Evolutionary conservation across 495 filamentous ascomycete species (phyloP).

Genomic region (Evansstolkia leycettana): DNA sequence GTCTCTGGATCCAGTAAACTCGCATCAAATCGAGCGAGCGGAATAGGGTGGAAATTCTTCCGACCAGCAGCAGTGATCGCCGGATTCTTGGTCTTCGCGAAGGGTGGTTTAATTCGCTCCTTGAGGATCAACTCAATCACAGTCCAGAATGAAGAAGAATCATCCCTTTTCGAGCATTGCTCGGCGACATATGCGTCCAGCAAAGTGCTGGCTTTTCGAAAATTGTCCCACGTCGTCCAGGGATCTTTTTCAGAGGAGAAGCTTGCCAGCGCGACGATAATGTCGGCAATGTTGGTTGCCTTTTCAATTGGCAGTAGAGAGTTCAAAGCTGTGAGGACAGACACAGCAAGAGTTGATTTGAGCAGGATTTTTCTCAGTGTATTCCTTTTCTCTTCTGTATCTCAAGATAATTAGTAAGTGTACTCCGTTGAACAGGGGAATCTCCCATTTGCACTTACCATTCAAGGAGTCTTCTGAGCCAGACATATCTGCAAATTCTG

Average conservation of each 20-base stretch:
- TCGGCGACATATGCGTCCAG: slow-evolving; percentile 22
- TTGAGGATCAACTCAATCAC: slow-evolving; percentile 45
- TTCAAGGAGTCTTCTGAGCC: slow-evolving; percentile 14
- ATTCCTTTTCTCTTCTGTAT: slow-evolving; percentile 7
- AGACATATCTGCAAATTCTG: slow-evolving; percentile 16
- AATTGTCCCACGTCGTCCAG: slow-evolving; percentile 36
- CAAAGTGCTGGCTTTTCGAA: slow-evolving; percentile 21
- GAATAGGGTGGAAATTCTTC: slow-evolving; percentile 42
- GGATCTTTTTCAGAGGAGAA: slow-evolving; percentile 39
- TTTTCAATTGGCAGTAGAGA: slow-evolving; percentile 9
- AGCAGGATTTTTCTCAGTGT: slow-evolving; percentile 12
- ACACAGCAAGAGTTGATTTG: slow-evolving; percentile 15
- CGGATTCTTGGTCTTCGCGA: slow-evolving; percentile 49
- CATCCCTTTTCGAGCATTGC: slow-evolving; percentile 7
- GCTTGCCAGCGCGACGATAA: slow-evolving; percentile 25
- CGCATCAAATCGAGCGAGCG: slow-evolving; percentile 26
- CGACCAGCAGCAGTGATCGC: slow-evolving; percentile 51
- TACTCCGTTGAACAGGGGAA: background rate
- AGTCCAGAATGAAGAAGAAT: slow-evolving; percentile 17
- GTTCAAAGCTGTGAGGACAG: slow-evolving; percentile 16
- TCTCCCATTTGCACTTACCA: slow-evolving; percentile 9
- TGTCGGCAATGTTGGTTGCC: slow-evolving; percentile 8
- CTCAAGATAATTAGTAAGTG: slow-evolving; percentile 1
- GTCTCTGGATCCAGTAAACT: slow-evolving; percentile 33
- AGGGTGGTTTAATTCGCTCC: slow-evolving; percentile 50